Evolutionary conservation across 148 eudicot genomes (phyloP).

Genomic region (Silene latifolia): DNA sequence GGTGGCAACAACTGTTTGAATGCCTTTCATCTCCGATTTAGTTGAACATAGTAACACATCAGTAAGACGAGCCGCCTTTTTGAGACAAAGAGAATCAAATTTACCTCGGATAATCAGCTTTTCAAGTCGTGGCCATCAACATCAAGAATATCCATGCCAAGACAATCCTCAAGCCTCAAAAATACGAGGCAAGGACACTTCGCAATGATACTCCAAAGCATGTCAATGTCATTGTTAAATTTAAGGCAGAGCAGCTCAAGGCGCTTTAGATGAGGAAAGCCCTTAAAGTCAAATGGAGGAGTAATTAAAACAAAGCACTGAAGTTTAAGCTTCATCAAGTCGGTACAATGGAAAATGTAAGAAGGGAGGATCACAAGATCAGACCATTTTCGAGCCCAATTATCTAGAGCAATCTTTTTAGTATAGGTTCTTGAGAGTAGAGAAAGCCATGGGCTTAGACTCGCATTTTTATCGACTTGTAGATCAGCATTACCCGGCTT

Average conservation of each 20-base stretch:
- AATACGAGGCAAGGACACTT: background rate
- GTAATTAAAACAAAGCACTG: background rate
- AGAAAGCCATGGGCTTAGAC: conserved; percentile 4
- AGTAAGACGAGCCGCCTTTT: background rate
- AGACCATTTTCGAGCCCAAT: background rate
- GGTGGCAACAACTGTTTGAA: background rate
- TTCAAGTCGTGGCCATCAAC: background rate
- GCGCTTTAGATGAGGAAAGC: background rate
- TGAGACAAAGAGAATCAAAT: background rate
- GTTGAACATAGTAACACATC: background rate
- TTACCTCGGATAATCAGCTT: background rate
- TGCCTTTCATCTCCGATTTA: background rate
- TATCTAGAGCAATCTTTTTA: background rate
- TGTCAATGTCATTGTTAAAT: background rate
- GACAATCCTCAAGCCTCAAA: background rate
- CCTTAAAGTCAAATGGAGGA: conserved; percentile 1
- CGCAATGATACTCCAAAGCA: background rate
- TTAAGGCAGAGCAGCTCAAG: background rate
- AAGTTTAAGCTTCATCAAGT: conserved; percentile 2
- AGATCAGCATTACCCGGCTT: background rate
- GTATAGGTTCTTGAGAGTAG: background rate
- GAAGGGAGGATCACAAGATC: background rate
- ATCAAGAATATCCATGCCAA: background rate
- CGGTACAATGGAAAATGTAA: background rate
- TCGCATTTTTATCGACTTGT: background rate